These are phyloP conservation scores for Pezicula rhizophila DNA, from an alignment of 2,329 filamentous ascomycete species.

Conservation along the genomic window DNA sequence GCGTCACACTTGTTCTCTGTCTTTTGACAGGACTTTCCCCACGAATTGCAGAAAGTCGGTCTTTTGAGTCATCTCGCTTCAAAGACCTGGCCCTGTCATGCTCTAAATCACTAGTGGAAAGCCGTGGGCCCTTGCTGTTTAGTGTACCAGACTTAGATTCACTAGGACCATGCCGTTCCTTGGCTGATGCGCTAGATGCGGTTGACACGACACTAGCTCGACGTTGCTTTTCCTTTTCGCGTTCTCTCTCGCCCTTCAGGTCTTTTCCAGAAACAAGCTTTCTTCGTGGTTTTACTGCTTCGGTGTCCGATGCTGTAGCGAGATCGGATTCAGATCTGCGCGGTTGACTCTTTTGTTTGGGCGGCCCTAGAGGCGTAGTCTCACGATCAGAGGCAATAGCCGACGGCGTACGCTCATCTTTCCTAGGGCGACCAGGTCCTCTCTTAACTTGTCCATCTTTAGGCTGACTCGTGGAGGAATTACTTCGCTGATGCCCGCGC, in stretches of 20 bases:
- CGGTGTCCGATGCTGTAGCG: constrained; percentile 39
- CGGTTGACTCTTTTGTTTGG: constrained; percentile 42
- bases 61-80: constrained; percentile 55
- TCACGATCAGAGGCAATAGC: constrained; percentile 21
- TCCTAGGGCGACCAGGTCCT: constrained; percentile 46
- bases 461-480: constrained; percentile 11
- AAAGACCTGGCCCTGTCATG: constrained; percentile 52
- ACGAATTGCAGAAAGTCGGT: constrained; percentile 41
- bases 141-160: constrained; percentile 45
- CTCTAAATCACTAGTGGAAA: constrained; percentile 14
- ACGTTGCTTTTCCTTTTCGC: constrained; percentile 45
- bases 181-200: constrained; percentile 41
- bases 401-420: constrained; percentile 33
- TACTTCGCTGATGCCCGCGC: constrained; percentile 4
- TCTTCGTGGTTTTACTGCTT: constrained; percentile 50
- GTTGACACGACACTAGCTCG: constrained; percentile 53
- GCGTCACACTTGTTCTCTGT: constrained; percentile 52
- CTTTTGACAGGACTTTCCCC: constrained; percentile 51
- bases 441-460: constrained; percentile 27
- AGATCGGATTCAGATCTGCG: constrained; percentile 51
- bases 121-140: constrained; percentile 28
- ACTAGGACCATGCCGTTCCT: constrained; percentile 40
- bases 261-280: constrained; percentile 61
- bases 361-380: constrained; percentile 25
- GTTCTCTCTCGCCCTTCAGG: constrained; percentile 49